Evolutionary conservation across 1,284 basidiomycete genomes (phyloP).

Genomic region (Cryptococcus depauperatus): DNA sequence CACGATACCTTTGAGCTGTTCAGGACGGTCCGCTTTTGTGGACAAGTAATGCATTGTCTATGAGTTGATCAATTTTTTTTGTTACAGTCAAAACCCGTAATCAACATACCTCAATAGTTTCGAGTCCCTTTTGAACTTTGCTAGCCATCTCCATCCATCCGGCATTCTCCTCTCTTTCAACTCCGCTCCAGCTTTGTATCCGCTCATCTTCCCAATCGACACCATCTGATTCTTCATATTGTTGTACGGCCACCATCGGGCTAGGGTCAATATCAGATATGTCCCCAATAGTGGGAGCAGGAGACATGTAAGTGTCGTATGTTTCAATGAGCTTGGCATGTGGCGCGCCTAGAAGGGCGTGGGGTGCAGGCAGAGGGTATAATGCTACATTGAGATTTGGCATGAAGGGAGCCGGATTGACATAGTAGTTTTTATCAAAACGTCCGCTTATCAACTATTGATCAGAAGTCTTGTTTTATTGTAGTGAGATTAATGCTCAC

Average conservation of each 20-base stretch:
- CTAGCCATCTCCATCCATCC: constrained; percentile 24
- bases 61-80: neutral
- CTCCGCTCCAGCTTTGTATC: constrained; percentile 30
- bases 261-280: constrained; percentile 17
- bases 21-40: constrained; percentile 6
- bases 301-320: constrained; percentile 30
- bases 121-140: constrained; percentile 17
- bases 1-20: constrained; percentile 18
- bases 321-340: constrained; percentile 14
- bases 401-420: constrained; percentile 32
- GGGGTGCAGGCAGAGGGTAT: constrained; percentile 8
- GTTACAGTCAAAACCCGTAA: neutral
- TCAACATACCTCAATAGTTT: constrained; percentile 15
- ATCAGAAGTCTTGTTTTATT: neutral
- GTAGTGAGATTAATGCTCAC: constrained; percentile 6
- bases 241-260: constrained; percentile 17
- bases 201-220: constrained; percentile 37
- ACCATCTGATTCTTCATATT: constrained; percentile 11
- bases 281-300: constrained; percentile 16
- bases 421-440: constrained; percentile 28
- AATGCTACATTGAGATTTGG: constrained; percentile 20
- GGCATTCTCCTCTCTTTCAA: constrained; percentile 31
- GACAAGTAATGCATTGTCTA: constrained; percentile 20
- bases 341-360: constrained; percentile 5
- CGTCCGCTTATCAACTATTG: constrained; percentile 12